These are phyloP conservation scores for Yamadazyma blattariae DNA, from an alignment of 1,139 yeast genomes.

Conservation along the genomic window DNA sequence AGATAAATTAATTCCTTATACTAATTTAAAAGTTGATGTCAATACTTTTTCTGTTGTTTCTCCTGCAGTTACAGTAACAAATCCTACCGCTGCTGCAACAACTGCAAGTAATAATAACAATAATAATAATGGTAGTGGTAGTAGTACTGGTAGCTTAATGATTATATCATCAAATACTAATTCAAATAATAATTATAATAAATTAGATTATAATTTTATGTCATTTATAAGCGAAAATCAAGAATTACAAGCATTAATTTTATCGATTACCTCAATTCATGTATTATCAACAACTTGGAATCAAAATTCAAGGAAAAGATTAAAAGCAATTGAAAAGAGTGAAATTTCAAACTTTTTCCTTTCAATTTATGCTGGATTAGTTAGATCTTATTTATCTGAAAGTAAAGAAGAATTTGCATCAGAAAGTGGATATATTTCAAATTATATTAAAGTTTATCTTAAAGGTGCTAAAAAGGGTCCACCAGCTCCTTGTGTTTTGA, in stretches of 20 bases:
- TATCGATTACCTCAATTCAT: slow-evolving; percentile 2
- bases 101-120: too few species aligned
- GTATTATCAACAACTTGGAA: slow-evolving; percentile 4
- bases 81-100: background rate
- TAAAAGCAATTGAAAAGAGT: slow-evolving; percentile 1
- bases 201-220: background rate
- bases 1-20: background rate
- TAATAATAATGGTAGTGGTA: too few species aligned
- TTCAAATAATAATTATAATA: too few species aligned
- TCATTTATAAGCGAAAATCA: slow-evolving; percentile 2
- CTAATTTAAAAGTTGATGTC: background rate
- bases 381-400: slow-evolving; percentile 3
- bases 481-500: background rate
- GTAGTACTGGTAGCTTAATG: too few species aligned
- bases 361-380: slow-evolving; percentile 1
- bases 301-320: background rate
- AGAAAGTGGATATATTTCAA: slow-evolving; percentile 2
- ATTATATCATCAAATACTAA: too few species aligned
- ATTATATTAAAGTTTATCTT: background rate
- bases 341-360: slow-evolving; percentile 2
- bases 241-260: slow-evolving; percentile 4
- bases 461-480: background rate
- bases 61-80: too few species aligned
- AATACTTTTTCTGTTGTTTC: too few species aligned
- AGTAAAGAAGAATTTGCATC: slow-evolving; percentile 3